Percentiles rank a stretch among this genome's conserved stretches.
Evolutionary conservation across 352 stramenopile genomes (phyloP).

Genomic region (Phytophthora agathidicida): DNA sequence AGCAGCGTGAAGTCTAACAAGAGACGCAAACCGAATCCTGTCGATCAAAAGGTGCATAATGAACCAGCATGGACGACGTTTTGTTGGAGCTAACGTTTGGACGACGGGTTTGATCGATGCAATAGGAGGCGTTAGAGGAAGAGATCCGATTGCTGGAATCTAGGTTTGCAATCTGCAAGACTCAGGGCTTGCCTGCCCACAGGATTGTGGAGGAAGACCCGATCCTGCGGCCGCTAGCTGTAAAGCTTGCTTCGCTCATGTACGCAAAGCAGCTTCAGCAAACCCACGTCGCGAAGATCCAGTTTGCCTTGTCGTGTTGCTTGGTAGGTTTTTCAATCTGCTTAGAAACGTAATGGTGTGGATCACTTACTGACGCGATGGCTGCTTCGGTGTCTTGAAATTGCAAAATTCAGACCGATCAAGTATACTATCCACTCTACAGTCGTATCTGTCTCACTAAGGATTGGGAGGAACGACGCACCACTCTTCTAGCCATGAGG

Average conservation of each 20-base stretch:
- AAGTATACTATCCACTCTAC: conserved; percentile 31
- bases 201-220: conserved; percentile 12
- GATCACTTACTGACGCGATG: too few relatives aligned
- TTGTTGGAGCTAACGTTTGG: neutral
- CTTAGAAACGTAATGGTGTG: too few relatives aligned
- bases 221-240: conserved; percentile 12
- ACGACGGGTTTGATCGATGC: neutral
- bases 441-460: conserved; percentile 31
- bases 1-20: conserved; percentile 2
- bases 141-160: conserved; percentile 28
- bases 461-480: conserved; percentile 22
- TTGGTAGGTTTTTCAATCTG: conserved; percentile 14
- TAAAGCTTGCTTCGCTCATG: conserved; percentile 14
- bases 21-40: conserved; percentile 15
- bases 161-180: conserved; percentile 16
- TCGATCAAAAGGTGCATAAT: conserved; percentile 12
- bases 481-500: conserved; percentile 20
- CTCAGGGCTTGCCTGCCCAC: conserved; percentile 6
- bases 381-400: too few relatives aligned
- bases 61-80: neutral
- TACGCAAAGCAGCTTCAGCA: conserved; percentile 22
- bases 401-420: conserved; percentile 30
- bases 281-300: conserved; percentile 16
- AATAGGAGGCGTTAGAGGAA: conserved; percentile 13
- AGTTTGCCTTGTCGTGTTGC: conserved; percentile 20